A percentile compares a stretch with the other conserved stretches of the same genome.
phyloP scores from a whole-genome alignment of 306 rosid species.

The Sindora glabra region DNA sequence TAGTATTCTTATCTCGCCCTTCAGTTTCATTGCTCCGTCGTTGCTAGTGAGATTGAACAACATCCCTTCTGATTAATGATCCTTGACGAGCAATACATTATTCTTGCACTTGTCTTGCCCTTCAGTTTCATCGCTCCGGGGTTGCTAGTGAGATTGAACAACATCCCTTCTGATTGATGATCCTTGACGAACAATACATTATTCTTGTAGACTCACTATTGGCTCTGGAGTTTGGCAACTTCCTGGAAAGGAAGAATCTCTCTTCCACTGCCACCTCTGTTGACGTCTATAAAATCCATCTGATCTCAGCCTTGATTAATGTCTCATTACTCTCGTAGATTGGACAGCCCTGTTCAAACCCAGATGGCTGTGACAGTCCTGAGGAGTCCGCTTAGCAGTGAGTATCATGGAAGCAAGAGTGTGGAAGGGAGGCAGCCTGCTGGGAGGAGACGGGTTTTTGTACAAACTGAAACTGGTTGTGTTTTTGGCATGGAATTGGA shows the following conservation, averaged over 20 bases:
- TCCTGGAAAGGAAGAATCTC: conserved; percentile 43
- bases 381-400: conserved; percentile 13
- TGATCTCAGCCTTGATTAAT: conserved; percentile 25
- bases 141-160: conserved; percentile 3
- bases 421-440: conserved; percentile 53
- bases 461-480: conserved; percentile 89
- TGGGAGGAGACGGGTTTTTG: conserved; percentile 74
- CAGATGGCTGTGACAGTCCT: conserved; percentile 51
- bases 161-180: conserved; percentile 41
- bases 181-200: conserved; percentile 26
- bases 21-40: neutral
- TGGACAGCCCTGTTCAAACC: conserved; percentile 77
- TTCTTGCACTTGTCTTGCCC: neutral
- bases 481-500: conserved; percentile 89
- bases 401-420: conserved; percentile 54
- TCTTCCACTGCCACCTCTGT: conserved; percentile 45
- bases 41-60: conserved; percentile 1
- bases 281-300: conserved; percentile 20
- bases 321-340: conserved; percentile 78
- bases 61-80: conserved; percentile 46
- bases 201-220: conserved; percentile 11
- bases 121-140: neutral
- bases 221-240: conserved; percentile 46
- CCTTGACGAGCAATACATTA: conserved; percentile 20
- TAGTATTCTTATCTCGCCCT: neutral